Percentiles rank a stretch among this genome's conserved stretches.
Conservation (phyloP, 495 filamentous ascomycete genomes). For the Lichenothelia convexa region DNA sequence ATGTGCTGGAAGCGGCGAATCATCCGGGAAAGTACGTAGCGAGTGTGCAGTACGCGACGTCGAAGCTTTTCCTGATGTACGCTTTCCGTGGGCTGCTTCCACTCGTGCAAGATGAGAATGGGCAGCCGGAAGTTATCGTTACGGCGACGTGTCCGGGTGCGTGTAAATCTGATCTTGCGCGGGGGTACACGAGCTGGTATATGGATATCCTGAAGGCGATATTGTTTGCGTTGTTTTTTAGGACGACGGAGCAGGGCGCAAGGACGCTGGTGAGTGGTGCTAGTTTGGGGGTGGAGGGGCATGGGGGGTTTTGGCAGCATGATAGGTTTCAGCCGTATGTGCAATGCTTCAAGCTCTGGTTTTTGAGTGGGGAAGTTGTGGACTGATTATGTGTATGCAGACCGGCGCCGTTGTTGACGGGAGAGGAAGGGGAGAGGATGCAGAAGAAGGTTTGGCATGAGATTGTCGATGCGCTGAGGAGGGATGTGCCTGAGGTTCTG, state of each 20-base stretch:
- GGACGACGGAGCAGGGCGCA: constrained; percentile 9
- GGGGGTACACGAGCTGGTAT: constrained; percentile 3
- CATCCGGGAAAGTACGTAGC: background rate
- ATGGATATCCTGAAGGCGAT: background rate
- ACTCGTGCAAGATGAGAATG: background rate
- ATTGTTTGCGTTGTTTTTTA: constrained; percentile 2
- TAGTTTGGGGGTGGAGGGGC: constrained; percentile 4
- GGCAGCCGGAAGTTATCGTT: constrained; percentile 9
- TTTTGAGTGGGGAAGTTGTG: background rate
- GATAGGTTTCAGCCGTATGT: constrained; percentile 8
- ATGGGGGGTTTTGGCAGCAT: constrained; percentile 12
- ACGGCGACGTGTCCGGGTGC: constrained; percentile 8
- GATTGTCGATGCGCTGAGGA: constrained; percentile 7
- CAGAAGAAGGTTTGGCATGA: constrained; percentile 8
- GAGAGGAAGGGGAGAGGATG: constrained; percentile 5
- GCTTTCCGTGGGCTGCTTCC: constrained; percentile 1
- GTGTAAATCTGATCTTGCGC: constrained; percentile 8
- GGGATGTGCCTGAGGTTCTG: constrained; percentile 9
- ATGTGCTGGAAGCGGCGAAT: constrained; percentile 3
- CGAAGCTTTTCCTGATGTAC: constrained; percentile 8
- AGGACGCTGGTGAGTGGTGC: constrained; percentile 9
- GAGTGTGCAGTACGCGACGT: constrained; percentile 1
- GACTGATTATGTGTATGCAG: constrained; percentile 1
- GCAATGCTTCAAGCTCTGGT: background rate
- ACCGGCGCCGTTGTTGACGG: constrained; percentile 4